A percentile compares a stretch with the other conserved stretches of the same genome.
Evolutionary conservation across 805 yeast genomes (phyloP).

Genomic region (Saccharomyces paradoxus): DNA sequence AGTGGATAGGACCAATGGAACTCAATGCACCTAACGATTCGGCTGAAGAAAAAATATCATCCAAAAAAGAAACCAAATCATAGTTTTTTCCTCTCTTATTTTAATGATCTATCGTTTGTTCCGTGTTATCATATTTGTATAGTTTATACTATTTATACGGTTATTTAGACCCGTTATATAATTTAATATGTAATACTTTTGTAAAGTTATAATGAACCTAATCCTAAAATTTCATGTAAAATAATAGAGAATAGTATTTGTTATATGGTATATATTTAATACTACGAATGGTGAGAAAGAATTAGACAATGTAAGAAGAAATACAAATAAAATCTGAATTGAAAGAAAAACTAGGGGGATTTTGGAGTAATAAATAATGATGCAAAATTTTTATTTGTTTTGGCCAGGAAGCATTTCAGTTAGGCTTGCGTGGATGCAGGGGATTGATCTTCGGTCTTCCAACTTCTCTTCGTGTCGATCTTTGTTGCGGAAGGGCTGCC

Average conservation of each 20-base stretch:
- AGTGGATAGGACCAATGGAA: conserved; percentile 53
- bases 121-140: neutral
- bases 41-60: neutral
- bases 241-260: neutral
- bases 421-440: conserved; percentile 9
- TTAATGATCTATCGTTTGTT: neutral
- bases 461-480: conserved; percentile 19
- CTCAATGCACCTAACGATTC: neutral
- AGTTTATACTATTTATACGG: neutral
- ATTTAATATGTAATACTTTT: neutral
- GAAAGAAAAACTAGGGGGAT: neutral
- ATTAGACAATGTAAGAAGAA: neutral
- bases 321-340: neutral
- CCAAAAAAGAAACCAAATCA: neutral
- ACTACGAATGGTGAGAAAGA: neutral
- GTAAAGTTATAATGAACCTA: neutral
- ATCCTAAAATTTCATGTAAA: neutral
- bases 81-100: neutral
- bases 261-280: neutral
- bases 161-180: neutral
- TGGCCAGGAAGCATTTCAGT: neutral
- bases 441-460: conserved; percentile 28
- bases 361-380: neutral
- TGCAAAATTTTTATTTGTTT: neutral
- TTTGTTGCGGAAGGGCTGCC: conserved; percentile 3